Base-by-base conservation (phyloP, 192 early-diverging fungal species). In the Geosiphon pyriformis region DNA sequence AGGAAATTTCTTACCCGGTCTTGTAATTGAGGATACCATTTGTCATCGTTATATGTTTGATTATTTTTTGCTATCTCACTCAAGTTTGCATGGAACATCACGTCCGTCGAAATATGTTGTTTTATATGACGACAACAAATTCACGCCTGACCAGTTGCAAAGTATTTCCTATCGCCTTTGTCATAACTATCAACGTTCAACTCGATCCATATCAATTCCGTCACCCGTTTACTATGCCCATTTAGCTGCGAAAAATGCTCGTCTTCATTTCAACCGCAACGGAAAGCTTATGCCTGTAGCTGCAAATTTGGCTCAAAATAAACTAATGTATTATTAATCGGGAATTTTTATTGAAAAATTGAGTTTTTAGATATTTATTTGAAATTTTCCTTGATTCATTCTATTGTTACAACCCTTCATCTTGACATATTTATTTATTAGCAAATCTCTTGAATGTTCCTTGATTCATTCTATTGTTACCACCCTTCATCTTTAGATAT, bases 21-120 rank as follows among this genome's bases (percentile, higher is more conserved):
- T 88, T 18, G 82, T 92, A 7, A 71, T 93, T 33, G 88, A 90
- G 49, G 74, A 72, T 31, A 69, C 63, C 4, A 74, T 93, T 61
- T 81, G 79, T 7, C 88, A 93, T 75, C 92, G 91, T 7, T 74
- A 71, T 48, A 74, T 86, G 51, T 85, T 80, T 72, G 88, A 93
- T 72, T 93, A 92, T 70, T 63, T 90, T 59, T 76, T 98, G 26
- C 90, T 88, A 64, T 88, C 92, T 11, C 96, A 98, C 65, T 83
- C 90, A 1, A 95, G 94, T 60, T 81, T 97, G 29, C 95, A 97
- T 68, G 94, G 96, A 30, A 95, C 94, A 0, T 94, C 91, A 22
- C 87, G 92, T 27, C 92, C 94, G 0, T 89, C 89, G 0, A 88
- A 92, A 69, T 98, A 46, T 61, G 49, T 48, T 52, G 94, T 96